Conservation (phyloP, 2,329 filamentous ascomycete genomes). For the Microcyclospora tardicrescens region DNA sequence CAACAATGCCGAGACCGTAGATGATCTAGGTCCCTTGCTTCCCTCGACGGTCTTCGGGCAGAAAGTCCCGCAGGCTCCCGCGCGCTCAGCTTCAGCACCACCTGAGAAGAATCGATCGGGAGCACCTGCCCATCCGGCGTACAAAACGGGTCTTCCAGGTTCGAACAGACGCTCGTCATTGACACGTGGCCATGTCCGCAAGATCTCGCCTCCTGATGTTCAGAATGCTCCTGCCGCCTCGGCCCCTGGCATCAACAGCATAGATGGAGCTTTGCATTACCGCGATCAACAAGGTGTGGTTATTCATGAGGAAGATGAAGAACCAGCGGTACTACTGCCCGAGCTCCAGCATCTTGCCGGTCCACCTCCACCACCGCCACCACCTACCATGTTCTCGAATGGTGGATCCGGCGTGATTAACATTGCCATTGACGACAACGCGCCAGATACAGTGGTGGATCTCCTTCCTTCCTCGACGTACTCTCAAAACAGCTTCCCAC, state of each 20-base stretch:
- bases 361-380: constrained; percentile 33
- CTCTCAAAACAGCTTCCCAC: constrained; percentile 15
- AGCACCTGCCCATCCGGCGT: constrained; percentile 18
- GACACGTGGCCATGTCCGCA: constrained; percentile 26
- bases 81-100: constrained; percentile 36
- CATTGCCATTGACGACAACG: constrained; percentile 33
- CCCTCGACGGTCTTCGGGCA: constrained; percentile 36
- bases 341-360: constrained; percentile 48
- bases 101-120: constrained; percentile 26
- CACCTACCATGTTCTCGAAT: constrained; percentile 22
- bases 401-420: constrained; percentile 25
- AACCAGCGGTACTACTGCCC: constrained; percentile 37
- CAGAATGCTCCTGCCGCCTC: constrained; percentile 12
- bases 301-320: constrained; percentile 24
- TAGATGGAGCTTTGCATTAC: constrained; percentile 40
- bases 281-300: constrained; percentile 32
- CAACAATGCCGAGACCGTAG: constrained; percentile 17
- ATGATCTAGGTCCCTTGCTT: constrained; percentile 34
- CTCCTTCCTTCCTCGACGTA: constrained; percentile 8
- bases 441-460: constrained; percentile 6
- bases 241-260: constrained; percentile 24
- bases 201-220: constrained; percentile 30
- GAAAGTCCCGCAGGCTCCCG: constrained; percentile 20
- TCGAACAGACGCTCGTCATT: constrained; percentile 26
- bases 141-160: constrained; percentile 19